Evolutionary conservation across 192 early-diverging fungal species (phyloP), one percentile per base, ranked within the genome.

Genomic region (Linderina pennispora): DNA sequence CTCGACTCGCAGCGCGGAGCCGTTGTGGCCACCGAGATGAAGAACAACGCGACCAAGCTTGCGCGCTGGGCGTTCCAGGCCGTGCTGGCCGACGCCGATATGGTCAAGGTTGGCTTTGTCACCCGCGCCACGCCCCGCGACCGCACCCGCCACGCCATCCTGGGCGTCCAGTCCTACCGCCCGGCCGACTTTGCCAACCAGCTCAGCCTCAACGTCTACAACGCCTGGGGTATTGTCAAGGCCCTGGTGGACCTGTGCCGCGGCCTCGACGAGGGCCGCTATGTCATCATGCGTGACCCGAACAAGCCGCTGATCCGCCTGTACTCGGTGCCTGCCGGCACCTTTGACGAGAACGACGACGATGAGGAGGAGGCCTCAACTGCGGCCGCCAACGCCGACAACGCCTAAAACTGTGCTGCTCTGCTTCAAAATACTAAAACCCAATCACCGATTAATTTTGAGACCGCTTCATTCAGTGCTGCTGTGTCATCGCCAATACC

Each of bases 151-250:
- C 96, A 99, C 43, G 77, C 67, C 16, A 75, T 99, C 34, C 63
- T 99, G 42, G 93, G 90, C 26, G 83, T 83, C 21, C 80, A 87
- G 48, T 76, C 79, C 14, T 90, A 90, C 75, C 87, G 89, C 49
- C 96, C 96, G 14, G 69, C 72, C 31, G 96, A 99, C 47, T 89
- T 97, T 70, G 82, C 90, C 24, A 50, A 58, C 17, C 94, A 99
- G 72, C 88, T 97, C 74, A 89, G 89, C 50, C 66, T 93, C 43
- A 82, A 74, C 36, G 50, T 92, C 40, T 82, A 79, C 48, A 92
- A 89, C 42, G 91, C 83, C 9, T 99, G 96, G 96, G 96, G 96
- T 67, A 89, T 97, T 55, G 77, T 94, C 60, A 90, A 94, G 80
- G 87, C 89, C 23, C 77, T 99, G 48, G 84, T 95, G 24, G 91